Conservation (phyloP, 805 yeast genomes). For the Candida saitoana region DNA sequence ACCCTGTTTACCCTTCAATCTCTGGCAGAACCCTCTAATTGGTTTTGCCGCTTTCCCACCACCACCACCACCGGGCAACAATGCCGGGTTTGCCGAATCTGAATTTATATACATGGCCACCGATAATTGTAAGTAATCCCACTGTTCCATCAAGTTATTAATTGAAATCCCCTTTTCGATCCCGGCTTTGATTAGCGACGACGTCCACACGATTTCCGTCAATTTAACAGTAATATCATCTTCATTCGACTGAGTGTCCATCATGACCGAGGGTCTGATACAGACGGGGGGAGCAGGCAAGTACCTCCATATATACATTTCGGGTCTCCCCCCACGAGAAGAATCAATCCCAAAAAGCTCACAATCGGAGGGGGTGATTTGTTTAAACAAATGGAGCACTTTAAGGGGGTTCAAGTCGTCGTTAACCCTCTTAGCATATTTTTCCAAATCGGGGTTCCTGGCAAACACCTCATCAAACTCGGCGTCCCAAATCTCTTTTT, state of each 20-base stretch:
- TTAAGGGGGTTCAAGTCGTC: constrained; percentile 94
- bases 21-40: constrained; percentile 93
- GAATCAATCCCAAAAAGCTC: constrained; percentile 90
- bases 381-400: constrained; percentile 82
- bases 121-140: constrained; percentile 95
- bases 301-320: constrained; percentile 94
- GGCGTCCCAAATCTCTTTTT: constrained; percentile 80
- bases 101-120: constrained; percentile 97
- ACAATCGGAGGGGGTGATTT: constrained; percentile 80
- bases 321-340: constrained; percentile 86
- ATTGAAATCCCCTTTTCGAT: constrained; percentile 92
- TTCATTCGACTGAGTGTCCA: constrained; percentile 91
- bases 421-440: constrained; percentile 77
- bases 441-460: constrained; percentile 83
- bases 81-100: constrained; percentile 81
- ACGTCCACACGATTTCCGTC: constrained; percentile 95
- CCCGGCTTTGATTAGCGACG: constrained; percentile 91
- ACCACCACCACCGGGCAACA: constrained; percentile 65
- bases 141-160: constrained; percentile 93
- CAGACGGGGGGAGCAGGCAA: constrained; percentile 99
- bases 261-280: constrained; percentile 93
- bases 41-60: constrained; percentile 62
- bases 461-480: constrained; percentile 74
- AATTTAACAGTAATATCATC: constrained; percentile 95
- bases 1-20: constrained; percentile 97